Conservation (phyloP, 2,329 filamentous ascomycete genomes). For the Scedosporium aurantiacum region DNA sequence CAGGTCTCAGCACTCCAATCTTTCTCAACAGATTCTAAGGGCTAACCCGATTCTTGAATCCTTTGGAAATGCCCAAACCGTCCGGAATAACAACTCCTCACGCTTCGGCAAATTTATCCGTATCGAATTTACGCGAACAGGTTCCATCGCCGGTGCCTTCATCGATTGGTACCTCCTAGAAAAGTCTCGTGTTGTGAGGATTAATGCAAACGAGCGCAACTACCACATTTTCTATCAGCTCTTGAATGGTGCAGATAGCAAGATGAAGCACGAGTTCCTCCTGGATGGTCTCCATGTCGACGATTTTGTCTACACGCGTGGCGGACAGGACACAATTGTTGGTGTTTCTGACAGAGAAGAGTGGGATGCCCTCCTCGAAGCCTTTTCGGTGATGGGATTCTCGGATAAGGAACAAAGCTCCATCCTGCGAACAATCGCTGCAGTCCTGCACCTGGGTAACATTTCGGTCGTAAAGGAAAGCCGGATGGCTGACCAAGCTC, state of each 20-base stretch:
- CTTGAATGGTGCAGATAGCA: slow-evolving; percentile 66
- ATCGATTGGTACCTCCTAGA: slow-evolving; percentile 98
- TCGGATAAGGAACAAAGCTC: slow-evolving; percentile 70
- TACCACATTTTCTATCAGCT: slow-evolving; percentile 98
- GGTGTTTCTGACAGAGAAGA: slow-evolving; percentile 86
- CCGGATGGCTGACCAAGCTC: slow-evolving; percentile 79
- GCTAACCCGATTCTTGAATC: slow-evolving; percentile 97
- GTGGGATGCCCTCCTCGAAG: slow-evolving; percentile 83
- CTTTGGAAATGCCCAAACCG: slow-evolving; percentile 95
- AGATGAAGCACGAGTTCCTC: slow-evolving; percentile 65
- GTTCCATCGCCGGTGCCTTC: slow-evolving; percentile 88
- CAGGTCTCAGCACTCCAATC: slow-evolving; percentile 59
- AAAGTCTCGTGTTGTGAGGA: slow-evolving; percentile 90
- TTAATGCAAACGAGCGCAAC: slow-evolving; percentile 81
- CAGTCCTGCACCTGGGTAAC: slow-evolving; percentile 88
- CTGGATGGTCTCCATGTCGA: slow-evolving; percentile 65
- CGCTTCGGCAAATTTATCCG: slow-evolving; percentile 98
- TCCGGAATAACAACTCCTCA: slow-evolving; percentile 96
- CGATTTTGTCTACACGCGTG: slow-evolving; percentile 83
- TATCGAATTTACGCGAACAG: slow-evolving; percentile 81
- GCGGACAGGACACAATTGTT: slow-evolving; percentile 82
- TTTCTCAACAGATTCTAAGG: slow-evolving; percentile 91
- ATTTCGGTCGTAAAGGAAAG: slow-evolving; percentile 85
- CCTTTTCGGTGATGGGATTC: slow-evolving; percentile 91
- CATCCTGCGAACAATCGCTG: slow-evolving; percentile 79